These are phyloP conservation scores for Oemleria cerasiformis DNA, from an alignment of 306 rosid species.

Conservation along the genomic window DNA sequence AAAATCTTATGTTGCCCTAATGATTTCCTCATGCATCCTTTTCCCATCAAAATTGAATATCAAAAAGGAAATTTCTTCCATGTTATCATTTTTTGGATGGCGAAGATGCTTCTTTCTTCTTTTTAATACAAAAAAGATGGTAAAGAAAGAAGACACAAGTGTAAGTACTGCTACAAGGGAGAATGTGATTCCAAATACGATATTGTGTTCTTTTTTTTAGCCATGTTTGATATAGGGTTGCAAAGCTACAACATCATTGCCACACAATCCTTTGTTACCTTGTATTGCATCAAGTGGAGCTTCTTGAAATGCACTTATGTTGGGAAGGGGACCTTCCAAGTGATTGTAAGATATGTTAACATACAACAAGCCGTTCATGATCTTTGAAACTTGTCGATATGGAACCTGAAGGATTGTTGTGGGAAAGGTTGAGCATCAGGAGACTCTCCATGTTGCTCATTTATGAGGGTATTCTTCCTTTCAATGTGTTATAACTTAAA, in stretches of 20 bases:
- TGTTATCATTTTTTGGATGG: not conserved
- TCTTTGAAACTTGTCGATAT: not conserved
- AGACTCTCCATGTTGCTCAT: not conserved
- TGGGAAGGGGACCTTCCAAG: too few relatives aligned
- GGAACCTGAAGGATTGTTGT: not conserved
- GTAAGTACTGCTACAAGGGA: not conserved
- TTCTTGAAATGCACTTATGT: not conserved
- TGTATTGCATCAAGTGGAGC: not conserved
- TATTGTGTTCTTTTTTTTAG: not conserved
- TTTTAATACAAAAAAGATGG: not conserved
- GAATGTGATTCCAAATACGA: not conserved
- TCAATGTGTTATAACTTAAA: too few relatives aligned
- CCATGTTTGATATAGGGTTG: not conserved
- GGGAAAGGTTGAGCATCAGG: not conserved
- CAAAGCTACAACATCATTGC: not conserved
- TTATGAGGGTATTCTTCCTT: too few relatives aligned
- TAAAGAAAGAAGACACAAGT: not conserved
- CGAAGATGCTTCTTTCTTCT: not conserved
- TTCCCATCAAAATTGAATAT: conserved; percentile 9
- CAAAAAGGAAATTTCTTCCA: not conserved
- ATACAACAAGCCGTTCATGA: not conserved
- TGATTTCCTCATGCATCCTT: not conserved
- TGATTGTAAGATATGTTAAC: not conserved
- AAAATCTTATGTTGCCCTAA: conserved; percentile 9
- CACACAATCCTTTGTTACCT: conserved; percentile 1